These are phyloP conservation scores for Populus davidiana DNA, from an alignment of 345 rosid genomes.

Conservation along the genomic window DNA sequence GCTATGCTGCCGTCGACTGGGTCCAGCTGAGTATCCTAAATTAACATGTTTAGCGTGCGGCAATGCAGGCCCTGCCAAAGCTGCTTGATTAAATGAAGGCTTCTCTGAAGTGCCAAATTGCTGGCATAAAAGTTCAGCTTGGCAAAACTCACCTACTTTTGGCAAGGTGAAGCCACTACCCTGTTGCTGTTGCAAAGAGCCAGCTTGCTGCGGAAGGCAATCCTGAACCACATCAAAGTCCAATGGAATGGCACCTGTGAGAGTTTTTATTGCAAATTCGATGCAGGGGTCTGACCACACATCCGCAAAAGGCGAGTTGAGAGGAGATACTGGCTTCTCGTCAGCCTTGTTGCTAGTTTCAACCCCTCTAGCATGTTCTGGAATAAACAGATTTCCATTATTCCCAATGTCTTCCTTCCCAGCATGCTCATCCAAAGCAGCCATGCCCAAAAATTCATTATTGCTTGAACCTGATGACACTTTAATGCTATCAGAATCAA, in stretches of 20 bases:
- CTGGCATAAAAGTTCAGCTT: constrained; percentile 38
- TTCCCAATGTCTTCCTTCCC: constrained; percentile 7
- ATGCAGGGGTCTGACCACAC: constrained; percentile 89
- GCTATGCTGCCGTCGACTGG: constrained; percentile 16
- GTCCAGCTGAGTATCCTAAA: constrained; percentile 25
- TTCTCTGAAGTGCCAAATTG: constrained; percentile 32
- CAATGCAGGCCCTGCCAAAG: constrained; percentile 20
- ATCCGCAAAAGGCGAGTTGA: constrained; percentile 38
- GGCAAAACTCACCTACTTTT: constrained; percentile 32
- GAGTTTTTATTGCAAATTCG: constrained; percentile 88
- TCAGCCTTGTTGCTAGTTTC: constrained; percentile 15
- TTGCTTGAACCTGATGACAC: constrained; percentile 35
- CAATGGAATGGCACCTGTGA: constrained; percentile 73
- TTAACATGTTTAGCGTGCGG: constrained; percentile 14
- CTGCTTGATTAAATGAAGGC: constrained; percentile 25
- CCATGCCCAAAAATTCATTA: constrained; percentile 16
- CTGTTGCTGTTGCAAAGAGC: constrained; percentile 35
- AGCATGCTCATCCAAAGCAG: constrained; percentile 18
- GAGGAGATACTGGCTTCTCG: constrained; percentile 27
- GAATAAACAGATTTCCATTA: constrained; percentile 4
- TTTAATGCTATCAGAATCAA: constrained; percentile 35
- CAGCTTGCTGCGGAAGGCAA: constrained; percentile 32
- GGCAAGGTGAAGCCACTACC: constrained; percentile 29
- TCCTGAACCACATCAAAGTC: constrained; percentile 40
- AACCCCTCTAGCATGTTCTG: constrained; percentile 17